Conservation (phyloP, 352 stramenopile species). For the Globisporangium okanoganense region DNA sequence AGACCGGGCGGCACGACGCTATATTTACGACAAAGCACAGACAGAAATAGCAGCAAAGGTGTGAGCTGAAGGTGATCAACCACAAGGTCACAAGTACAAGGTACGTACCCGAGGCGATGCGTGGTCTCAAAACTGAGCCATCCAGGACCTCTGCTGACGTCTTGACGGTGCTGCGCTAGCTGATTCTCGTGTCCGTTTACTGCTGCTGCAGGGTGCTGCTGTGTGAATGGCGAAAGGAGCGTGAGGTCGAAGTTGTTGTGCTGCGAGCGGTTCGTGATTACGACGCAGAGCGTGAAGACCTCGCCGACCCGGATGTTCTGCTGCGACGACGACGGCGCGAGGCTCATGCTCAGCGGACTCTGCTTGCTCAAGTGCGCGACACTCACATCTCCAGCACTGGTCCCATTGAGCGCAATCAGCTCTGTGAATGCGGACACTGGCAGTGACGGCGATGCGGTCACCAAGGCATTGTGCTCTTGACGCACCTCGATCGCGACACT, state of each 20-base stretch:
- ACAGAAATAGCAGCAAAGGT: background rate
- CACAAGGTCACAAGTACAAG: background rate
- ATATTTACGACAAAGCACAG: constrained; percentile 1
- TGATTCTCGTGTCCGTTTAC: background rate
- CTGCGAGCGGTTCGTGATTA: constrained; percentile 50
- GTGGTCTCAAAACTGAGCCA: constrained; percentile 62
- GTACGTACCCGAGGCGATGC: constrained; percentile 60
- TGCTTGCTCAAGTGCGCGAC: constrained; percentile 32
- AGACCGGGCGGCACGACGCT: constrained; percentile 42
- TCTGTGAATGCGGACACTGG: constrained; percentile 5
- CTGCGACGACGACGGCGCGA: constrained; percentile 25
- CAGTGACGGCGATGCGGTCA: background rate
- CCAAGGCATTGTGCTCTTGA: background rate
- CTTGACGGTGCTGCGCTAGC: background rate
- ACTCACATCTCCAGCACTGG: background rate
- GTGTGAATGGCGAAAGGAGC: constrained; percentile 36
- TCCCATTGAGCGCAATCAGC: background rate
- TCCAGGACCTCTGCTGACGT: background rate
- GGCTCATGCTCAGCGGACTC: constrained; percentile 37
- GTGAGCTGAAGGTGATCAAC: background rate
- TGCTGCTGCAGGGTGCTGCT: background rate
- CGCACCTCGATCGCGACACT: constrained; percentile 1
- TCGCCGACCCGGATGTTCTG: constrained; percentile 15
- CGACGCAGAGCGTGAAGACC: constrained; percentile 38
- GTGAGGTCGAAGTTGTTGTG: constrained; percentile 58